A percentile compares a stretch with the other conserved stretches of the same genome.
phyloP scores from a whole-genome alignment of 495 filamentous ascomycete species.

The Thozetella sp. region DNA sequence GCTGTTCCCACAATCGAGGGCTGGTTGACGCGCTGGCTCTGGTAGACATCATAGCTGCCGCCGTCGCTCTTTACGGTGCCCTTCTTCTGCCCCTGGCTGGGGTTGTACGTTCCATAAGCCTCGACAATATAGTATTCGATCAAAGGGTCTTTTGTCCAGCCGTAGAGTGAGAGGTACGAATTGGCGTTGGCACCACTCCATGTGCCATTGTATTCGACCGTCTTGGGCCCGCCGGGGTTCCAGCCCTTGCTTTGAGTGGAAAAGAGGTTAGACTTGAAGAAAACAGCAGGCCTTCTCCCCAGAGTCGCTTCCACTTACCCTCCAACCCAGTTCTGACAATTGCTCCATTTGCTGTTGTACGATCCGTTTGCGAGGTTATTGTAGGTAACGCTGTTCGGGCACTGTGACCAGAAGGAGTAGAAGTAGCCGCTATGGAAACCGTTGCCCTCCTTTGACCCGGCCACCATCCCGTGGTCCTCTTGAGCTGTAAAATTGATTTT shows the following conservation, averaged over 20 bases:
- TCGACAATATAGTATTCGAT: slow-evolving; percentile 64
- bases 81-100: slow-evolving; percentile 42
- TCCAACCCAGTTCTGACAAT: slow-evolving; percentile 54
- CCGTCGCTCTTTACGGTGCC: slow-evolving; percentile 61
- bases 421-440: slow-evolving; percentile 56
- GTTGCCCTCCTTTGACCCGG: slow-evolving; percentile 26
- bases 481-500: slow-evolving; percentile 6
- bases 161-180: slow-evolving; percentile 48
- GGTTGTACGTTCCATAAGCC: slow-evolving; percentile 54
- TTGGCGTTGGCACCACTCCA: slow-evolving; percentile 22
- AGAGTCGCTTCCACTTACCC: no score
- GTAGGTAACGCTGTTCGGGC: slow-evolving; percentile 49
- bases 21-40: slow-evolving; percentile 56
- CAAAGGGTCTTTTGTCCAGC: slow-evolving; percentile 55
- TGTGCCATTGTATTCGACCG: slow-evolving; percentile 26
- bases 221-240: slow-evolving; percentile 48
- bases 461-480: neutral
- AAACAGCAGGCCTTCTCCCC: no score
- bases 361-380: slow-evolving; percentile 49
- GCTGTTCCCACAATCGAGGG: slow-evolving; percentile 54
- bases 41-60: slow-evolving; percentile 62
- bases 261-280: no score
- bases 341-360: slow-evolving; percentile 52
- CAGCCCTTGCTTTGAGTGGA: no score
- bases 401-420: slow-evolving; percentile 61